Base-by-base conservation (phyloP, 305 asterid species). In the Solanum hybrid region DNA sequence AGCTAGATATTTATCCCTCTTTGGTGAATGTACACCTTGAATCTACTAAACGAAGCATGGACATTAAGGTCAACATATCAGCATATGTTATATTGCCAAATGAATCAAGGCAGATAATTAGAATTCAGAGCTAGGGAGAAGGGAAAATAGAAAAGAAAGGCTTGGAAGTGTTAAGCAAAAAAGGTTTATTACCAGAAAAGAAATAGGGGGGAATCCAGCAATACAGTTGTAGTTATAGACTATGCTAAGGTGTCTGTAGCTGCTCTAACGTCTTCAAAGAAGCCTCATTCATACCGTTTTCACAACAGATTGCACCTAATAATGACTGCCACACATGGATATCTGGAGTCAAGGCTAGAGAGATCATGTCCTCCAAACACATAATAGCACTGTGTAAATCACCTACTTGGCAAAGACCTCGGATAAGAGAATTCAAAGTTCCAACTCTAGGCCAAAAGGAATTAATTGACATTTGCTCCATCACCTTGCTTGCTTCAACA, bases 341-440 rank as follows among this genome's bases (percentile, higher is more conserved):
- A 37, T 93, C 92, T n/a, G 99, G 99, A 32, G 92, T 36, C 90
- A 93, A 94, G 87, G 93, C 96, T 91, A 95, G 95, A 89, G 94
- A 94, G 84, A 94, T 92, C 98, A 97, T 96, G 95, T 97, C 98
- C 90, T 97, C 99, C 93, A 97, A 88, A 95, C 95, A 95, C 93
- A 95, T 39, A 75, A 93, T 92, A 65, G 97, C 99, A 92, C 87
- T 91, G 92, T 95, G 95, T 33, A 78, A 78, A 1, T 96, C 90
- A 17, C 96, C 95, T 38, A 85, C 91, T 45, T 79, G 88, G 92
- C 98, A 96, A 87, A 97, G 98, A 10, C 98, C 97, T 45, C 26
- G 89, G 27, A 97, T 95, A 39, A 96, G 75, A 89, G 93, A 91
- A 57, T 89, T 90, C 79, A 93, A 96, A 24, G 92, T 91, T 77